These are phyloP conservation scores for Penicillium decumbens DNA, from an alignment of 2,329 filamentous ascomycete species.

Conservation along the genomic window DNA sequence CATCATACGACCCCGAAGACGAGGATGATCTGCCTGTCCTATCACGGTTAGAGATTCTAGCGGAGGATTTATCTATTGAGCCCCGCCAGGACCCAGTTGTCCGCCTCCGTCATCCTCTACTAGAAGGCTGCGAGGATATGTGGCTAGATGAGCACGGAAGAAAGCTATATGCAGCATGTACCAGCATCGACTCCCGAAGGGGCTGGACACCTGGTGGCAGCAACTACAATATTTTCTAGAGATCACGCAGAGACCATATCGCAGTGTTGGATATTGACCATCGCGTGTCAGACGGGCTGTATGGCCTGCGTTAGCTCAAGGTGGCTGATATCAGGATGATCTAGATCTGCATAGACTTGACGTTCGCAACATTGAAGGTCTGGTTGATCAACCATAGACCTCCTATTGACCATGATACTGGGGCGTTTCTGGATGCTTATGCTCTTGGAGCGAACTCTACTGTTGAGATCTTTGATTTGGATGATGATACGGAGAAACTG, in stretches of 20 bases:
- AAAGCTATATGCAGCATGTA: conserved; percentile 27
- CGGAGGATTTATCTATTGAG: too few relatives aligned
- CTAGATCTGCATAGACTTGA: conserved; percentile 35
- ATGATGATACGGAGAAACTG: conserved; percentile 22
- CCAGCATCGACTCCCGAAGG: conserved; percentile 16
- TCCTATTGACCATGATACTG: conserved; percentile 28
- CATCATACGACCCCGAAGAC: too few relatives aligned
- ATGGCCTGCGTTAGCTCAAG: conserved; percentile 19
- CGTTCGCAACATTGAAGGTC: conserved; percentile 25
- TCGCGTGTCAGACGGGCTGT: conserved; percentile 16
- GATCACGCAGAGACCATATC: conserved; percentile 24
- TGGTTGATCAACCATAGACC: conserved; percentile 36
- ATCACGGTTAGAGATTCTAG: too few relatives aligned
- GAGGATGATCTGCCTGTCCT: too few relatives aligned
- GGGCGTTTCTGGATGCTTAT: conserved; percentile 27
- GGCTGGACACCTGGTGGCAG: conserved; percentile 24
- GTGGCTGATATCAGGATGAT: conserved; percentile 14
- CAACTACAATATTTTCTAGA: conserved; percentile 20
- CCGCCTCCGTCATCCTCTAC: conserved; percentile 23
- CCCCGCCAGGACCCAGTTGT: too few relatives aligned
- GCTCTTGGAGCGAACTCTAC: conserved; percentile 36
- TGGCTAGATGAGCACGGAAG: conserved; percentile 26
- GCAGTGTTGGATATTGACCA: conserved; percentile 28
- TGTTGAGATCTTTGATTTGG: conserved; percentile 34
- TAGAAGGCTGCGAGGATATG: conserved; percentile 30